Conservation (phyloP, 2,329 filamentous ascomycete species). For the Sclerotinia sclerotiorum region DNA sequence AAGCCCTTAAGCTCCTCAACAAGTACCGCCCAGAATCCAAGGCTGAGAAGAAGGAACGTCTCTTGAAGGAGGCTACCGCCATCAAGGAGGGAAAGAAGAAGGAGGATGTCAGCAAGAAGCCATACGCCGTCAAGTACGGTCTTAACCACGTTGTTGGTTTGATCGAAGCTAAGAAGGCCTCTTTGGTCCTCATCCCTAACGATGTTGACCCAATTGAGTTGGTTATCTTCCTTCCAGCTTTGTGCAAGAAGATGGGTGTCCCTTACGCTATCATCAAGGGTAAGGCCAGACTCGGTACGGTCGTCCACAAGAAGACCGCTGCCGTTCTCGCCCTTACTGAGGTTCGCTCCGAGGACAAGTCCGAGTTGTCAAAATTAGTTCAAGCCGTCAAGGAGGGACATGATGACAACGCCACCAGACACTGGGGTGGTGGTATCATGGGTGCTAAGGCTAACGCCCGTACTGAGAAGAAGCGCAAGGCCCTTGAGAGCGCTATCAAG, state of each 20-base stretch:
- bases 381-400: conserved; percentile 97
- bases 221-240: conserved; percentile 96
- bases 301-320: conserved; percentile 99
- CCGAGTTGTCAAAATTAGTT: conserved; percentile 94
- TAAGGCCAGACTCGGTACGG: conserved; percentile 97
- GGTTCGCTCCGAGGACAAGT: conserved; percentile 97
- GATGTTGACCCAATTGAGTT: conserved; percentile 99
- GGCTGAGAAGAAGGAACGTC: conserved; percentile 99
- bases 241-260: conserved; percentile 99
- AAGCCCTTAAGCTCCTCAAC: conserved; percentile 99
- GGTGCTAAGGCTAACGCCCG: conserved; percentile 83
- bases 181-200: conserved; percentile 96
- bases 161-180: conserved; percentile 99
- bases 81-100: conserved; percentile 99
- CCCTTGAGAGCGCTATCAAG: conserved; percentile 92
- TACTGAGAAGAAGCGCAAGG: conserved; percentile 72
- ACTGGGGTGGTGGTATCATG: conserved; percentile 99
- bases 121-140: conserved; percentile 98
- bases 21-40: conserved; percentile 99
- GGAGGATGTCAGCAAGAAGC: conserved; percentile 99
- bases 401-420: conserved; percentile 84
- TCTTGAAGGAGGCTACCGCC: conserved; percentile 96
- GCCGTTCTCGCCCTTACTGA: conserved; percentile 95
- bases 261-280: conserved; percentile 99
- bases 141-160: conserved; percentile 98